Conservation (phyloP, 805 yeast species). For the Zygosaccharomyces siamensis region DNA sequence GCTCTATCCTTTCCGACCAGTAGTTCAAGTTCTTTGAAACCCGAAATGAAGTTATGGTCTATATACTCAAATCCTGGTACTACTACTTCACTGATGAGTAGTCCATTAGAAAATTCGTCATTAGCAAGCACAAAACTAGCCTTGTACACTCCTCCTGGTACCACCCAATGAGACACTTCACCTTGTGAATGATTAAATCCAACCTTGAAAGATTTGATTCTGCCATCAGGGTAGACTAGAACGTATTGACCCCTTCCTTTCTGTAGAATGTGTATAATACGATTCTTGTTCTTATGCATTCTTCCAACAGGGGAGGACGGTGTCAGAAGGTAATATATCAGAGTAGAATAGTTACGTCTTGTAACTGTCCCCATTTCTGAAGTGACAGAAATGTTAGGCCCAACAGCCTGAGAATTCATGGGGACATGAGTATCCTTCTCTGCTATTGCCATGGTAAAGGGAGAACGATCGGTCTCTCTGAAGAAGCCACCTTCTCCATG, state of each 20-base stretch:
- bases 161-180: slow-evolving; percentile 57
- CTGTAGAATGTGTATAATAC: slow-evolving; percentile 53
- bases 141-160: slow-evolving; percentile 56
- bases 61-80: slow-evolving; percentile 58
- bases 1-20: slow-evolving; percentile 40
- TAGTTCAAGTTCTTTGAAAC: slow-evolving; percentile 29
- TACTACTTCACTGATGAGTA: slow-evolving; percentile 53
- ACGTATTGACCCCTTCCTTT: slow-evolving; percentile 54
- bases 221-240: slow-evolving; percentile 47
- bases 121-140: slow-evolving; percentile 48
- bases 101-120: slow-evolving; percentile 36
- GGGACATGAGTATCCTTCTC: not conserved
- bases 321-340: slow-evolving; percentile 50
- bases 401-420: slow-evolving; percentile 3
- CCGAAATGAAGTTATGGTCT: slow-evolving; percentile 45
- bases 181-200: slow-evolving; percentile 47
- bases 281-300: slow-evolving; percentile 46
- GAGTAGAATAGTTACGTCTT: slow-evolving; percentile 43
- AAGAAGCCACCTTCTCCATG: slow-evolving; percentile 58
- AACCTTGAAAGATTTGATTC: slow-evolving; percentile 45
- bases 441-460: slow-evolving; percentile 40
- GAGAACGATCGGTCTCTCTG: slow-evolving; percentile 52
- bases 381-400: slow-evolving; percentile 4
- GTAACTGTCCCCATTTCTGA: slow-evolving; percentile 8
- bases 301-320: slow-evolving; percentile 49